Evolutionary conservation across 2,329 filamentous ascomycete genomes (phyloP).

Genomic region (Colletotrichum musae): DNA sequence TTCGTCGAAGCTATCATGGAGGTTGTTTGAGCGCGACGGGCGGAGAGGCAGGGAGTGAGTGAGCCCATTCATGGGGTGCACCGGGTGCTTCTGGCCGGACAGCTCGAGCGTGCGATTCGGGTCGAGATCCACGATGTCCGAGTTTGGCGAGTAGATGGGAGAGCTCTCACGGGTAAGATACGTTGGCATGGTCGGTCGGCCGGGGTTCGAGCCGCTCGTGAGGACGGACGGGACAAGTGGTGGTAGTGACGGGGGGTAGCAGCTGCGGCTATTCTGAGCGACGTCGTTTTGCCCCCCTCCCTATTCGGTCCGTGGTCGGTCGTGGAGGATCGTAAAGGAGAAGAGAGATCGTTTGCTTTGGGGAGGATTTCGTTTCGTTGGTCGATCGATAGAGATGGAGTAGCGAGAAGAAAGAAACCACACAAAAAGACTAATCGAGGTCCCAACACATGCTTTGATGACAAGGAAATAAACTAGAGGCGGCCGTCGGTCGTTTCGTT

Average conservation of each 20-base stretch:
- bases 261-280: conserved; percentile 24
- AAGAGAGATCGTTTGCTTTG: conserved; percentile 1
- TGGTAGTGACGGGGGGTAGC: conserved; percentile 30
- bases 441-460: conserved; percentile 35
- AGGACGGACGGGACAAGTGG: conserved; percentile 10
- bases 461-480: conserved; percentile 17
- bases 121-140: conserved; percentile 62
- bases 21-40: conserved; percentile 60
- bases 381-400: not conserved
- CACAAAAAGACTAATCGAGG: conserved; percentile 18
- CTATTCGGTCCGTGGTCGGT: not conserved
- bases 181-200: conserved; percentile 62
- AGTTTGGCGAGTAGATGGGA: conserved; percentile 57
- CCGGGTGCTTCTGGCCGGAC: conserved; percentile 46
- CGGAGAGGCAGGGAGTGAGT: conserved; percentile 47
- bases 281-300: conserved; percentile 20
- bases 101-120: conserved; percentile 55
- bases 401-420: not conserved
- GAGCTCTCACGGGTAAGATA: conserved; percentile 65
- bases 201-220: conserved; percentile 35
- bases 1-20: conserved; percentile 69
- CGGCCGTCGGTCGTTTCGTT: conserved; percentile 36
- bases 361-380: conserved; percentile 2
- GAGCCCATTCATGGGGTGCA: conserved; percentile 52
- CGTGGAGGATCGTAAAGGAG: not conserved